phyloP scores from a whole-genome alignment of 2,329 filamentous ascomycete genomes.

The Penicillium sp. region DNA sequence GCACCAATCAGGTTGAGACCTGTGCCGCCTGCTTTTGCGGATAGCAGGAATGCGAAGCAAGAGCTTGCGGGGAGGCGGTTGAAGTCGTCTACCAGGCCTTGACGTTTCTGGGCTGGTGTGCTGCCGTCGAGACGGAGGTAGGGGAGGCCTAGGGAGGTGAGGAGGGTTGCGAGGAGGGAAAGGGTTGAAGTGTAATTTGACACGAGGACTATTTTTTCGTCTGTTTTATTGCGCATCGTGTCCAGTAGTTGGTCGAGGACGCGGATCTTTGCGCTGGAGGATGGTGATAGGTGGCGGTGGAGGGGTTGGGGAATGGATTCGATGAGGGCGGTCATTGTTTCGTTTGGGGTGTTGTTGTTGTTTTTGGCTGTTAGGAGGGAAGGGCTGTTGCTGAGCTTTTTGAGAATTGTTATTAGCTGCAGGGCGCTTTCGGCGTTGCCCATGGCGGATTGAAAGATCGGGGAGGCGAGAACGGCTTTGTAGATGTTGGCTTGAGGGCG shows the following conservation, averaged over 20 bases:
- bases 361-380: slow-evolving; percentile 57
- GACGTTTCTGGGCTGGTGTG: slow-evolving; percentile 63
- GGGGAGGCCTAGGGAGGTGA: slow-evolving; percentile 59
- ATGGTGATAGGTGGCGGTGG: slow-evolving; percentile 54
- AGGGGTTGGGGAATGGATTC: slow-evolving; percentile 57
- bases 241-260: slow-evolving; percentile 66
- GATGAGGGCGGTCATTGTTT: slow-evolving; percentile 50
- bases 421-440: slow-evolving; percentile 63
- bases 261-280: slow-evolving; percentile 64
- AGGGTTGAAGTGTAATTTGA: slow-evolving; percentile 74
- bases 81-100: slow-evolving; percentile 68
- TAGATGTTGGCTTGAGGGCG: slow-evolving; percentile 61
- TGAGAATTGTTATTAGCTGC: slow-evolving; percentile 69
- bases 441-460: slow-evolving; percentile 61
- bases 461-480: slow-evolving; percentile 63
- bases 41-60: slow-evolving; percentile 69
- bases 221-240: slow-evolving; percentile 59
- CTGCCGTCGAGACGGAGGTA: slow-evolving; percentile 70
- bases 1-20: slow-evolving; percentile 71
- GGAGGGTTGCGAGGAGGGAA: slow-evolving; percentile 62
- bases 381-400: slow-evolving; percentile 73
- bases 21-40: slow-evolving; percentile 69
- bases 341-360: slow-evolving; percentile 49
- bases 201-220: slow-evolving; percentile 72
- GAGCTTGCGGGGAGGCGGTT: slow-evolving; percentile 58